These are phyloP conservation scores for Perilla frutescens DNA, from an alignment of 257 asterid genomes.

Conservation along the genomic window DNA sequence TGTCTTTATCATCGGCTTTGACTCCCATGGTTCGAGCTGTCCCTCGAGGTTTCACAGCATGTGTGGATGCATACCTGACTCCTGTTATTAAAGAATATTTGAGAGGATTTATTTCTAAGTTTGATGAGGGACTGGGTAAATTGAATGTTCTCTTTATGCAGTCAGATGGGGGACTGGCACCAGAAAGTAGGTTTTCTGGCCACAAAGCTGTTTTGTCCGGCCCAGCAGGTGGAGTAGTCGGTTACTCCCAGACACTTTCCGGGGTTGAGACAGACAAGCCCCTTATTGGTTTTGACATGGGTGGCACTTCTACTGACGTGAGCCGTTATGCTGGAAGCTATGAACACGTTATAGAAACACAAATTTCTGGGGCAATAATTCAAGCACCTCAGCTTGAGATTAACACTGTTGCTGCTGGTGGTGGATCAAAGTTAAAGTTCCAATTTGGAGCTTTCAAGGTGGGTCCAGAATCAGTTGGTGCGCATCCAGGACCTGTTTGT, in stretches of 20 bases:
- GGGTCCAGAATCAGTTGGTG: conserved; percentile 98
- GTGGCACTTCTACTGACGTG: conserved; percentile 97
- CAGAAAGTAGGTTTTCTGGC: conserved; percentile 92
- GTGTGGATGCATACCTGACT: conserved; percentile 95
- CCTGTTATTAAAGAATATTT: conserved; percentile 91
- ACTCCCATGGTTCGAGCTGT: conserved; percentile 99
- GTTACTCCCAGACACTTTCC: conserved; percentile 90
- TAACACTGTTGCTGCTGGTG: conserved; percentile 98
- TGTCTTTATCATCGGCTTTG: conserved; percentile 88
- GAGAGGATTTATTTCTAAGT: conserved; percentile 89
- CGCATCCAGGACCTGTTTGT: conserved; percentile 99
- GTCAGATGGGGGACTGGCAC: conserved; percentile 98
- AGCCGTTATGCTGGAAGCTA: conserved; percentile 94
- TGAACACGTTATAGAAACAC: conserved; percentile 94
- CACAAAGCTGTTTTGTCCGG: conserved; percentile 98
- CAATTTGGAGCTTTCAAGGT: conserved; percentile 94
- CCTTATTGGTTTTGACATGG: conserved; percentile 98
- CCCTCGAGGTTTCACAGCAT: conserved; percentile 96
- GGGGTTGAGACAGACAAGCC: conserved; percentile 87
- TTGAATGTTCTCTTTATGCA: conserved; percentile 93
- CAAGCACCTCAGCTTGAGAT: conserved; percentile 99
- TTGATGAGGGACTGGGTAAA: conserved; percentile 74
- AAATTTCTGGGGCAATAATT: conserved; percentile 87
- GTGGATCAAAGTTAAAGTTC: conserved; percentile 93
- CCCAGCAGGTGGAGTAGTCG: conserved; percentile 99